These are phyloP conservation scores for Phytophthora pinifolia DNA, from an alignment of 352 stramenopile genomes.

Conservation along the genomic window DNA sequence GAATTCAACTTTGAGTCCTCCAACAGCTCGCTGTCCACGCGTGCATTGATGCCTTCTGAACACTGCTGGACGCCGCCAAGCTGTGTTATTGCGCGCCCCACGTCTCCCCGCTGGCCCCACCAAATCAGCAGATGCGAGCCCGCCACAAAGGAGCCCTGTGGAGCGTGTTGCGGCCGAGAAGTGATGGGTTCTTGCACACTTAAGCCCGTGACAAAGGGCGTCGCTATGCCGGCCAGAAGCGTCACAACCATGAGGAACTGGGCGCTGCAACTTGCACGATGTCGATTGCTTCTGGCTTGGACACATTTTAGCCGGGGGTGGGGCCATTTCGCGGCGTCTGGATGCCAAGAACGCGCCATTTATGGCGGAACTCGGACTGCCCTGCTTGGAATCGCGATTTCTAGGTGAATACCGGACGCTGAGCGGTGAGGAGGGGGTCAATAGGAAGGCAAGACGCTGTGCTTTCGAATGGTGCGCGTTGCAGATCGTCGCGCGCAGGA, in stretches of 20 bases:
- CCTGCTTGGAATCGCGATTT: slow-evolving; percentile 12
- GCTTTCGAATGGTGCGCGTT: background rate
- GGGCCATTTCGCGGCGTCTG: slow-evolving; percentile 4
- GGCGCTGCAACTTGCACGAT: slow-evolving; percentile 1
- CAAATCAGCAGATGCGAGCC: slow-evolving; percentile 22
- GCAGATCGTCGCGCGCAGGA: background rate
- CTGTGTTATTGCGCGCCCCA: slow-evolving; percentile 11
- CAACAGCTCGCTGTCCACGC: slow-evolving; percentile 27
- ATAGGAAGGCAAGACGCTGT: slow-evolving; percentile 3
- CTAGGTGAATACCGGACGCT: slow-evolving; percentile 15
- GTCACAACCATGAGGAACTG: slow-evolving; percentile 12
- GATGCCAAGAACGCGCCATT: slow-evolving; percentile 16
- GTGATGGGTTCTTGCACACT: slow-evolving; percentile 14
- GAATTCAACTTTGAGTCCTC: slow-evolving; percentile 11
- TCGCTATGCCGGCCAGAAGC: slow-evolving; percentile 9
- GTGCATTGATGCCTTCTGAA: slow-evolving; percentile 28
- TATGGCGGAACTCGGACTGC: background rate
- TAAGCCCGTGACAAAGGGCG: background rate
- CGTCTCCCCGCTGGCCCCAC: slow-evolving; percentile 19
- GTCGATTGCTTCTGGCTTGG: background rate
- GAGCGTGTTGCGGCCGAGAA: slow-evolving; percentile 6
- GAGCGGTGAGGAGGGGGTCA: background rate
- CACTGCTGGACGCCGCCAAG: slow-evolving; percentile 30
- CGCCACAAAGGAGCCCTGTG: slow-evolving; percentile 10
- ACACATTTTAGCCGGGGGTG: slow-evolving; percentile 4